phyloP scores from a whole-genome alignment of 305 asterid genomes.

The Euphrasia arctica region DNA sequence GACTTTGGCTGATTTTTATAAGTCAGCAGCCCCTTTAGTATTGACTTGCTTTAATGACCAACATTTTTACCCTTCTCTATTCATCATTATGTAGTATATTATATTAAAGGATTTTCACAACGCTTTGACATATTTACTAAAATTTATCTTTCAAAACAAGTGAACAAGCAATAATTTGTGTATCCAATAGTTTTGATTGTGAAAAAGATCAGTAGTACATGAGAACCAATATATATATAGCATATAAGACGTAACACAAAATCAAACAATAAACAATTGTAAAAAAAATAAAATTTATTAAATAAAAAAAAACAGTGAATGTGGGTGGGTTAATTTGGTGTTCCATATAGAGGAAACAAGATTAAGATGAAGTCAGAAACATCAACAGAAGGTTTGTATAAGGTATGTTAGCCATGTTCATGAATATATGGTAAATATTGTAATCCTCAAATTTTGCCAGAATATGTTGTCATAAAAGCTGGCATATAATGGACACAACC shows the following conservation, averaged over 20 bases:
- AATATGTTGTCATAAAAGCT: slow-evolving; percentile 39
- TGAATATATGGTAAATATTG: slow-evolving; percentile 23
- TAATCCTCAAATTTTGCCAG: slow-evolving; percentile 27
- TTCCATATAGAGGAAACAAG: slow-evolving; percentile 41
- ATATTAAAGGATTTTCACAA: too few relatives aligned
- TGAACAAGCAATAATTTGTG: slow-evolving; percentile 25
- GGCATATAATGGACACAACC: slow-evolving; percentile 28
- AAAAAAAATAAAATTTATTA: neutral
- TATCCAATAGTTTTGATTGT: too few relatives aligned
- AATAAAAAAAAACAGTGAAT: slow-evolving; percentile 12
- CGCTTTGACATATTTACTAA: too few relatives aligned
- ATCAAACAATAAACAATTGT: neutral
- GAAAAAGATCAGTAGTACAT: neutral
- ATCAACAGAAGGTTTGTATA: neutral
- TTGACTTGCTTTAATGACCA: slow-evolving; percentile 1
- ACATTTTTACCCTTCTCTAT: too few relatives aligned
- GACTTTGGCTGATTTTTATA: slow-evolving; percentile 4
- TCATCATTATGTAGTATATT: too few relatives aligned
- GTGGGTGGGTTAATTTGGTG: slow-evolving; percentile 33
- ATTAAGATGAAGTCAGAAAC: slow-evolving; percentile 32
- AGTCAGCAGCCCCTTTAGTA: slow-evolving; percentile 17
- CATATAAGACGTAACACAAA: neutral
- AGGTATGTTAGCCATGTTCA: slow-evolving; percentile 23
- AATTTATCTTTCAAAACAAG: slow-evolving; percentile 27
- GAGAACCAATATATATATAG: neutral